Evolutionary conservation across 345 rosid species (phyloP).

Genomic region (Citrus reticulata): DNA sequence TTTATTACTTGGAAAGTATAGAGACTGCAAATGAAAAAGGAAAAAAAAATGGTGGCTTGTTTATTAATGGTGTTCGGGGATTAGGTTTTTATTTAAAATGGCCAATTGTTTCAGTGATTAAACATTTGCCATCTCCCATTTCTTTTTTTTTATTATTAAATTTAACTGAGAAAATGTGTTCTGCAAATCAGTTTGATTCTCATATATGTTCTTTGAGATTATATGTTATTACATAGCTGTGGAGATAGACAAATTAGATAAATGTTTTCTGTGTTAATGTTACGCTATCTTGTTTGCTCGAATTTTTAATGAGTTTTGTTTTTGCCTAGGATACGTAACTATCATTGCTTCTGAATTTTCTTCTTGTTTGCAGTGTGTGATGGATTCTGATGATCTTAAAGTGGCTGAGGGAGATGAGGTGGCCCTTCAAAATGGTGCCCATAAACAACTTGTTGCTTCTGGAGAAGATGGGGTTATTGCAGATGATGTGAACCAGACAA

Average conservation of each 20-base stretch:
- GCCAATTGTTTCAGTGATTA: background rate
- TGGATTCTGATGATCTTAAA: constrained; percentile 48
- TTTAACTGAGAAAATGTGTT: background rate
- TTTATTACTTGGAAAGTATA: background rate
- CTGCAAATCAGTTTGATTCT: background rate
- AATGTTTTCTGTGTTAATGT: background rate
- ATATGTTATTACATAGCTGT: background rate
- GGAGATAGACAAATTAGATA: background rate
- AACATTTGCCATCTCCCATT: background rate
- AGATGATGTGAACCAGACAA: constrained; percentile 20
- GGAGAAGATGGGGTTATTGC: constrained; percentile 34
- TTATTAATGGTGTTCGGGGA: background rate
- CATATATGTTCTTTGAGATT: background rate
- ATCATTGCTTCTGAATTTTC: background rate
- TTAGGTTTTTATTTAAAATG: background rate
- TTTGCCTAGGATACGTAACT: background rate
- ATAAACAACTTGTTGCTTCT: constrained; percentile 25
- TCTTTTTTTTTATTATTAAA: background rate
- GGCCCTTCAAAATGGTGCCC: constrained; percentile 51
- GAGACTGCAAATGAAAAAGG: background rate
- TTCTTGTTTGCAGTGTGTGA: constrained; percentile 30
- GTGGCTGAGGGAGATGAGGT: constrained; percentile 42
- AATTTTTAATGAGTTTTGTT: background rate
- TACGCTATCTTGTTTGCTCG: background rate
- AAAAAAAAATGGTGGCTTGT: background rate